Percentiles rank a stretch among this genome's conserved stretches.
Conservation (phyloP, 176 grass and related monocot genomes). For the Canna indica region DNA sequence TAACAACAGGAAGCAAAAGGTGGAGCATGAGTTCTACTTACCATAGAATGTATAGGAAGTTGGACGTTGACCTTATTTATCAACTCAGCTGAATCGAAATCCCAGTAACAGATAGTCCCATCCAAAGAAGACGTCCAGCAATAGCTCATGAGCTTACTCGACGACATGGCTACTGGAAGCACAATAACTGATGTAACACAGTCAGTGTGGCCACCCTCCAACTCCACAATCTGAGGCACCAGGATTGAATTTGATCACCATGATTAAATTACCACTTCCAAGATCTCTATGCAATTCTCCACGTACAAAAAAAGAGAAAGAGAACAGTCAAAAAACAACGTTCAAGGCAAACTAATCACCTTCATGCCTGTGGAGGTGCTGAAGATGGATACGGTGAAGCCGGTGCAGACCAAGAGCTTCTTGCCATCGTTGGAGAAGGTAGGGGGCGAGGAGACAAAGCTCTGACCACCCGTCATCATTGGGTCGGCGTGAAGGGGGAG, state of each 20-base stretch:
- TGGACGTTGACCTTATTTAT: slow-evolving; percentile 61
- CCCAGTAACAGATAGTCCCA: slow-evolving; percentile 71
- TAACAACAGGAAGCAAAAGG: background rate
- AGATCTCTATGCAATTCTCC: too few species aligned
- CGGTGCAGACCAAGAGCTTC: slow-evolving; percentile 58
- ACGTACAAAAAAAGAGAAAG: background rate
- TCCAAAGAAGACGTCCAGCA: slow-evolving; percentile 85
- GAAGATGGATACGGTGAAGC: slow-evolving; percentile 67
- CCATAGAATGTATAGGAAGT: slow-evolving; percentile 77
- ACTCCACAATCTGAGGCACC: slow-evolving; percentile 47
- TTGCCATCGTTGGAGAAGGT: slow-evolving; percentile 72
- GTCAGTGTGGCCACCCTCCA: slow-evolving; percentile 78
- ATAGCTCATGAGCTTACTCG: slow-evolving; percentile 41
- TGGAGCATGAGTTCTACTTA: slow-evolving; percentile 9
- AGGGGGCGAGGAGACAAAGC: slow-evolving; percentile 61
- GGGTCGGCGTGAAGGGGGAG: slow-evolving; percentile 19
- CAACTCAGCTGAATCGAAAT: slow-evolving; percentile 36
- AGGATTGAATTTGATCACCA: slow-evolving; percentile 1
- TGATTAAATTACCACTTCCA: background rate
- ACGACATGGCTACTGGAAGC: slow-evolving; percentile 12
- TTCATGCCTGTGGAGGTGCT: slow-evolving; percentile 71
- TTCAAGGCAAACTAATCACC: slow-evolving; percentile 9
- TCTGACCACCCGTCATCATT: slow-evolving; percentile 86
- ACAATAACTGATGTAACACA: slow-evolving; percentile 64
- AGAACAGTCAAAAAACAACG: background rate